A percentile compares a stretch with the other conserved stretches of the same genome.
Conservation (phyloP, 768 basidiomycete genomes). For the Termitomyces sp. region DNA sequence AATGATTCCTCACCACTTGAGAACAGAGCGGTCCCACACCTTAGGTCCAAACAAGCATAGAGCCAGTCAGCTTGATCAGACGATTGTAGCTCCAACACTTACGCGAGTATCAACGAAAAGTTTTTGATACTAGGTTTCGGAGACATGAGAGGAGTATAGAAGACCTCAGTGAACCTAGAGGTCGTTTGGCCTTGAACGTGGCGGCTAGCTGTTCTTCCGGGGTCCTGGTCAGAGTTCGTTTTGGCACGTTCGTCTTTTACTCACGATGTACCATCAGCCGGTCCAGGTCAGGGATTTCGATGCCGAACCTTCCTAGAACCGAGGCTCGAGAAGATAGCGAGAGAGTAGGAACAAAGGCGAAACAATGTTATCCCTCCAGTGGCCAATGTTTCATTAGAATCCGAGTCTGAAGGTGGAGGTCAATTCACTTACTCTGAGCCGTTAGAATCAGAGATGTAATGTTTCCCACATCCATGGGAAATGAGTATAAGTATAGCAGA, state of each 20-base stretch:
- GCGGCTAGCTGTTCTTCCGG: neutral
- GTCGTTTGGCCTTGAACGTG: neutral
- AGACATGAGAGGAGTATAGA: neutral
- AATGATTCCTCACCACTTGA: slow-evolving; percentile 61
- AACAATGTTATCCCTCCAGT: no score
- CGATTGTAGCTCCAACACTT: neutral
- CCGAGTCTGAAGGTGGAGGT: no score
- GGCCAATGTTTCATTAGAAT: no score
- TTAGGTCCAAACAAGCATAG: slow-evolving; percentile 17
- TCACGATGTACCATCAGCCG: no score
- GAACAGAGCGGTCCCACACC: slow-evolving; percentile 83
- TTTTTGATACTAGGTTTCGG: slow-evolving; percentile 5
- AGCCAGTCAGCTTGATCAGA: neutral
- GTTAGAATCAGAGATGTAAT: no score
- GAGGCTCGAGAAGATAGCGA: no score
- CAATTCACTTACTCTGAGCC: no score
- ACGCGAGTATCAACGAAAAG: slow-evolving; percentile 2
- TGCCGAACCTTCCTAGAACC: no score
- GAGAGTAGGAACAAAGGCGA: no score
- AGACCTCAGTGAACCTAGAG: neutral
- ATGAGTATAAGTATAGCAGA: no score
- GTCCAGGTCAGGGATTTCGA: no score
- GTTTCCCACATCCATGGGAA: no score
- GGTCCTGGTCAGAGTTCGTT: neutral
- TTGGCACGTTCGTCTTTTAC: neutral